These are phyloP conservation scores for Protomyces macrosporus DNA, from an alignment of 1,139 yeast species.

Conservation along the genomic window DNA sequence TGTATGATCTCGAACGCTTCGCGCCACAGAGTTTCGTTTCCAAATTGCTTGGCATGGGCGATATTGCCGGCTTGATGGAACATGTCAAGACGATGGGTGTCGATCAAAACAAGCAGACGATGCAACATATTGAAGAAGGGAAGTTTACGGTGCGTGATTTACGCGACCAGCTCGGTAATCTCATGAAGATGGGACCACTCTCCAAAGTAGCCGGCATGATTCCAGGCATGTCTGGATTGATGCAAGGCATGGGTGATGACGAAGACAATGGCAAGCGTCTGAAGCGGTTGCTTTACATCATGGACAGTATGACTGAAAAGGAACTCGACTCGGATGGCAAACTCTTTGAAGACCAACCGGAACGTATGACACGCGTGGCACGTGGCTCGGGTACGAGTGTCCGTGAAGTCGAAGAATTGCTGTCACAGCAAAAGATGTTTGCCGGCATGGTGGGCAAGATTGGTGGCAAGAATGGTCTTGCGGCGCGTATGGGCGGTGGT, in stretches of 20 bases:
- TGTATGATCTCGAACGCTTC: constrained; percentile 85
- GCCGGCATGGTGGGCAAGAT: constrained; percentile 80
- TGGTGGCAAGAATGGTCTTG: constrained; percentile 49
- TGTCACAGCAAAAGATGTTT: constrained; percentile 92
- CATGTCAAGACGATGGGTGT: constrained; percentile 83
- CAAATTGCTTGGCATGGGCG: constrained; percentile 89
- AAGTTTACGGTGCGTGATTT: constrained; percentile 86
- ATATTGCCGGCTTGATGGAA: constrained; percentile 87
- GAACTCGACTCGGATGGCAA: constrained; percentile 90
- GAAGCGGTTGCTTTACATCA: constrained; percentile 82
- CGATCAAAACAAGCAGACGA: constrained; percentile 77
- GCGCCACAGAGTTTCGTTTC: constrained; percentile 86
- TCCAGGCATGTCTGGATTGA: constrained; percentile 78
- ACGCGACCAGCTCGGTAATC: constrained; percentile 91
- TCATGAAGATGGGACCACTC: constrained; percentile 90
- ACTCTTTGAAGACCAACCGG: constrained; percentile 72
- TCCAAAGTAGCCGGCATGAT: constrained; percentile 92
- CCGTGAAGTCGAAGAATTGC: constrained; percentile 86
- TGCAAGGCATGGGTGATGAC: constrained; percentile 56
- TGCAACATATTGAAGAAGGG: constrained; percentile 92
- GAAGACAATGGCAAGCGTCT: constrained; percentile 82
- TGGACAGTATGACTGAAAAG: constrained; percentile 89
- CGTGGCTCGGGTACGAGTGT: constrained; percentile 94
- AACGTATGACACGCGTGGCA: constrained; percentile 83
- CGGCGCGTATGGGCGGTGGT: constrained; percentile 41